Evolutionary conservation across 2,329 filamentous ascomycete species (phyloP).

Genomic region (Blumeria hordei): DNA sequence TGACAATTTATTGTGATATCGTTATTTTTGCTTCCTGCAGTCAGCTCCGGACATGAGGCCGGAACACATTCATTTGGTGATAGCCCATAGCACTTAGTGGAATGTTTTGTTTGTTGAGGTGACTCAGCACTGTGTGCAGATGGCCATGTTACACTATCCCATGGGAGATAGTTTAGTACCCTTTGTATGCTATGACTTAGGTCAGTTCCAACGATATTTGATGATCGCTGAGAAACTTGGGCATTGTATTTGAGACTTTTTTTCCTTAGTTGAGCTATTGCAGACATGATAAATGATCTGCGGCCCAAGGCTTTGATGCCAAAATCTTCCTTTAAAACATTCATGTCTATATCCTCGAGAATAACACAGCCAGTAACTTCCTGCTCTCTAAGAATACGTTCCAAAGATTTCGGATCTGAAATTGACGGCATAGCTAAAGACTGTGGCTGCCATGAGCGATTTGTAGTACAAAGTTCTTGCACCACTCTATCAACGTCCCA

Average conservation of each 20-base stretch:
- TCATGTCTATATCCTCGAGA: constrained; percentile 8
- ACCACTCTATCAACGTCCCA: constrained; percentile 50
- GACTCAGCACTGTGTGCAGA: not conserved
- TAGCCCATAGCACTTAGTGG: not conserved
- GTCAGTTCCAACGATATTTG: not conserved
- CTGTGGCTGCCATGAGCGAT: constrained; percentile 23
- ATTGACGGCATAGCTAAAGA: constrained; percentile 8
- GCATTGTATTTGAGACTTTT: constrained; percentile 25
- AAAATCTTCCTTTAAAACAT: constrained; percentile 9
- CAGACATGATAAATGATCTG: constrained; percentile 22
- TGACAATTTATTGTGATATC: not conserved
- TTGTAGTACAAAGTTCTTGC: constrained; percentile 33
- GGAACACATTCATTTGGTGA: not conserved
- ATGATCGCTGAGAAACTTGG: not conserved
- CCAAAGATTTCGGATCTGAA: constrained; percentile 29
- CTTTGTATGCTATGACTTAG: constrained; percentile 1
- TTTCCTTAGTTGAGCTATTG: constrained; percentile 29
- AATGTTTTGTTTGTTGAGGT: not conserved
- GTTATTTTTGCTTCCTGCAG: not conserved
- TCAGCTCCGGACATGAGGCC: no score
- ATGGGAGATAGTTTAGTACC: not conserved
- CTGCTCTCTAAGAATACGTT: constrained; percentile 30
- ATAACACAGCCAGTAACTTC: constrained; percentile 21
- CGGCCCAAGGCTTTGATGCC: constrained; percentile 8
- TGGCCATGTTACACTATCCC: not conserved